These are phyloP conservation scores for Quercus phellos DNA, from an alignment of 331 rosid genomes.

Conservation along the genomic window DNA sequence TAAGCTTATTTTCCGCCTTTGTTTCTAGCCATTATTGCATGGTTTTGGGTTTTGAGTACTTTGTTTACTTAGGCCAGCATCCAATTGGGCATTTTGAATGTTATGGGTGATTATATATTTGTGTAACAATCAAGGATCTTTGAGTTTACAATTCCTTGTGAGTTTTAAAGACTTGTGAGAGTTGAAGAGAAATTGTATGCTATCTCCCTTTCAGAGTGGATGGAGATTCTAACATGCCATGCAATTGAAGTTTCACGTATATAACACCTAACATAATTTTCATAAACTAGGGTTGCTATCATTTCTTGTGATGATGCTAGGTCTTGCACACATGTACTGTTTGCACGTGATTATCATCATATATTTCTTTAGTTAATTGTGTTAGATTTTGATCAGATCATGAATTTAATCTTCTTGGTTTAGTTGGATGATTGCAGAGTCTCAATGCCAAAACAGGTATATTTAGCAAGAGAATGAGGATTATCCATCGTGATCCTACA, in stretches of 20 bases:
- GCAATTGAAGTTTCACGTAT: background rate
- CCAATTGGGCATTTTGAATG: background rate
- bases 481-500: conserved; percentile 78
- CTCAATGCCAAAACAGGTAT: conserved; percentile 96
- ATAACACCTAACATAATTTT: background rate
- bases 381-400: conserved; percentile 18
- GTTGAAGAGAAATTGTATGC: background rate
- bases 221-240: background rate
- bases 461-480: conserved; percentile 96
- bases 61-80: background rate
- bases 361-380: background rate
- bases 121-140: background rate
- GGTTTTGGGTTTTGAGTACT: background rate
- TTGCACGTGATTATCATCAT: conserved; percentile 3
- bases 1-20: background rate
- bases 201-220: background rate
- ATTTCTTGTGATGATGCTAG: background rate
- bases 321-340: background rate
- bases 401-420: conserved; percentile 54
- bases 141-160: background rate
- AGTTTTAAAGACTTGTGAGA: background rate
- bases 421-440: conserved; percentile 94
- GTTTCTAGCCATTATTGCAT: background rate
- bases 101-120: background rate
- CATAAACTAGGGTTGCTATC: background rate